Evolutionary conservation across 1,139 yeast genomes (phyloP).

Genomic region (Spathaspora sp.): DNA sequence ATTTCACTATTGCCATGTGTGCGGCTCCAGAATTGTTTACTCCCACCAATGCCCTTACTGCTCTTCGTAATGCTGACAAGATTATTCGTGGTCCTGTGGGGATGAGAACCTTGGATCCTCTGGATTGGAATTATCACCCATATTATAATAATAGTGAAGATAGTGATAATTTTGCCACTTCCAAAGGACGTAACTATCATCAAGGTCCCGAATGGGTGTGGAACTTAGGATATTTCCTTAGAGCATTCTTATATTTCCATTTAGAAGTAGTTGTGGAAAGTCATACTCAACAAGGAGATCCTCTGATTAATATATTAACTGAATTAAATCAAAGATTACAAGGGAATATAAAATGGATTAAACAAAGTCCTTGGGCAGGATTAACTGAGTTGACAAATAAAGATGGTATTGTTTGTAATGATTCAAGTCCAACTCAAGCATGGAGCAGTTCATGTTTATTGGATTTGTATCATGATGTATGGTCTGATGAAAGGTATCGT

Average conservation of each 20-base stretch:
- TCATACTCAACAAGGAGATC: slow-evolving; percentile 27
- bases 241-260: slow-evolving; percentile 68
- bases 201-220: slow-evolving; percentile 99
- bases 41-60: slow-evolving; percentile 55
- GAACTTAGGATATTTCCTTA: slow-evolving; percentile 81
- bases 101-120: slow-evolving; percentile 88
- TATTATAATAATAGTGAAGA: slow-evolving; percentile 81
- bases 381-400: slow-evolving; percentile 89
- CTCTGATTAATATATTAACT: slow-evolving; percentile 33
- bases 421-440: slow-evolving; percentile 94
- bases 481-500: slow-evolving; percentile 21
- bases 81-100: slow-evolving; percentile 87
- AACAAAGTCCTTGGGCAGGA: slow-evolving; percentile 86
- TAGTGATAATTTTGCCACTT: slow-evolving; percentile 81
- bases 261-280: slow-evolving; percentile 27
- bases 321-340: slow-evolving; percentile 55
- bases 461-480: slow-evolving; percentile 72
- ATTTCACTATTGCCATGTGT: slow-evolving; percentile 87
- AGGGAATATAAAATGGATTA: slow-evolving; percentile 69
- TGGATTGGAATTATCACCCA: slow-evolving; percentile 89
- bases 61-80: slow-evolving; percentile 70
- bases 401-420: slow-evolving; percentile 76
- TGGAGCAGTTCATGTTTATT: slow-evolving; percentile 90
- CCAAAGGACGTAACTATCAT: slow-evolving; percentile 95
- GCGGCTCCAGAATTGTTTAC: slow-evolving; percentile 92